A percentile compares a stretch with the other conserved stretches of the same genome.
phyloP scores from a whole-genome alignment of 257 asterid genomes.

The Nicotiana obtusifolia region DNA sequence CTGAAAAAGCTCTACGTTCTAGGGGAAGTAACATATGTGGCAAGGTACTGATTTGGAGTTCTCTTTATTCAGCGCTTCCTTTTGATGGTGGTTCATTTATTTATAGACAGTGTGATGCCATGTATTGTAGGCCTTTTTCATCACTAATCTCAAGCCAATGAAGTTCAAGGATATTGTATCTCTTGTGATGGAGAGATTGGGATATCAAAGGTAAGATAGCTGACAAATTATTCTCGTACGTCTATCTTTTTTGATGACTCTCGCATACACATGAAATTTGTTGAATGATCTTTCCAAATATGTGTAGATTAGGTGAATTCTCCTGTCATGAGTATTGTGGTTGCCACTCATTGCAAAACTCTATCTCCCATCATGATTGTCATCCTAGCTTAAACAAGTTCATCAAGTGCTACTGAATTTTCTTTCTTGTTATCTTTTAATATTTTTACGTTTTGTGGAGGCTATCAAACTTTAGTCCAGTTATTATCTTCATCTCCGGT shows the following conservation, averaged over 20 bases:
- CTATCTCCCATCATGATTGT: neutral
- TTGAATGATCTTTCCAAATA: neutral
- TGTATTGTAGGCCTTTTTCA: slow-evolving; percentile 59
- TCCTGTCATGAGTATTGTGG: neutral
- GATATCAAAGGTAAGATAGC: slow-evolving; percentile 54
- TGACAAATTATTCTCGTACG: neutral
- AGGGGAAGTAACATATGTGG: slow-evolving; percentile 49
- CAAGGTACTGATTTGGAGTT: slow-evolving; percentile 45
- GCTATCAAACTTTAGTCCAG: neutral
- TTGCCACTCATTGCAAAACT: slow-evolving; percentile 1
- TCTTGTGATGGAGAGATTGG: slow-evolving; percentile 51
- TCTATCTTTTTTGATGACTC: neutral
- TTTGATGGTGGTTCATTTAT: slow-evolving; percentile 6
- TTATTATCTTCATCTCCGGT: neutral
- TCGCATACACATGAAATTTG: neutral
- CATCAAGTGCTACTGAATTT: neutral
- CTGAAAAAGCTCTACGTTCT: slow-evolving; percentile 68
- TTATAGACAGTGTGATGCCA: neutral
- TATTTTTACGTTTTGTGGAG: neutral
- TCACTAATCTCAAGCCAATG: slow-evolving; percentile 66
- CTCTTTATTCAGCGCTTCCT: slow-evolving; percentile 9
- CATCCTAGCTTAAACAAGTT: neutral
- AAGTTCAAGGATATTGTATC: slow-evolving; percentile 50
- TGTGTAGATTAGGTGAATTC: neutral
- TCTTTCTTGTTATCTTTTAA: neutral